Conservation (phyloP, 2,329 filamentous ascomycete species). For the Grosmannia penicillata region DNA sequence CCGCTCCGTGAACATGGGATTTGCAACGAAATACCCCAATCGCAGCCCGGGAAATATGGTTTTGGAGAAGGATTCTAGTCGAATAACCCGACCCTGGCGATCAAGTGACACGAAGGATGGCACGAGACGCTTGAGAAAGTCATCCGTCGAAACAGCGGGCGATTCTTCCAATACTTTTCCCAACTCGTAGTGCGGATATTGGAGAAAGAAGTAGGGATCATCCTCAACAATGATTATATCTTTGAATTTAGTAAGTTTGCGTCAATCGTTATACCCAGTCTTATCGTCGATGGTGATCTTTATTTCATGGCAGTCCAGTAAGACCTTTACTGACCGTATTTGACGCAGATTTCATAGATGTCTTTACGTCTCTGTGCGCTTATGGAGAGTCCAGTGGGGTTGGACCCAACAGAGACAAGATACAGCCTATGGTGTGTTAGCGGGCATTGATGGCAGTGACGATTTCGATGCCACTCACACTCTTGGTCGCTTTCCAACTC, state of each 20-base stretch:
- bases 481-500: neutral
- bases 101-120: conserved; percentile 15
- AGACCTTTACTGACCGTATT: conserved; percentile 22
- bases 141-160: neutral
- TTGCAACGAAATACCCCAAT: conserved; percentile 45
- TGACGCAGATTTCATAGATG: conserved; percentile 31
- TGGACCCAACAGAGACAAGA: conserved; percentile 41
- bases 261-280: no score
- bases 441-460: neutral
- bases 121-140: conserved; percentile 10
- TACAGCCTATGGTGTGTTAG: conserved; percentile 11
- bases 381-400: conserved; percentile 55
- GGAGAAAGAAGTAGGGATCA: conserved; percentile 32
- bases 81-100: conserved; percentile 23
- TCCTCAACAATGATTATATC: conserved; percentile 49
- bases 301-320: no score
- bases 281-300: no score
- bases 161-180: neutral
- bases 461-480: neutral
- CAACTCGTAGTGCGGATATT: conserved; percentile 11
- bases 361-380: conserved; percentile 37
- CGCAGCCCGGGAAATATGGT: conserved; percentile 52
- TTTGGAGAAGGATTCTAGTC: conserved; percentile 59
- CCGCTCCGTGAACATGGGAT: conserved; percentile 15
- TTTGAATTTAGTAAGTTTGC: neutral